phyloP scores from a whole-genome alignment of 129 eudicot genomes.

The Flaveria sonorensis region DNA sequence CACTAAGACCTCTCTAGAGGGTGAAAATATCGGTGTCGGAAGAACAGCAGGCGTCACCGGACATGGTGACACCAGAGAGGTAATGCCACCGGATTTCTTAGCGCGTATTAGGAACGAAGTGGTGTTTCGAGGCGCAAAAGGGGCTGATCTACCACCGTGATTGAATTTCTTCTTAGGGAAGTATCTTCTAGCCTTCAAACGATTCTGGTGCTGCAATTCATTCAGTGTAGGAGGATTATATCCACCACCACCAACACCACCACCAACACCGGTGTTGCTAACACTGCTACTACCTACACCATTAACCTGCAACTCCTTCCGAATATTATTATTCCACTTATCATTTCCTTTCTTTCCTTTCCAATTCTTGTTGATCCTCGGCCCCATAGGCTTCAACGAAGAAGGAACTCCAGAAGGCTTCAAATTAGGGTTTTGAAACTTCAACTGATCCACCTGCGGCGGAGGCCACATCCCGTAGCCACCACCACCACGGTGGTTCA shows the following conservation, averaged over 20 bases:
- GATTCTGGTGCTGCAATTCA: conserved; percentile 75
- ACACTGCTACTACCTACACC: conserved; percentile 18
- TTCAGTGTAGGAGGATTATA: conserved; percentile 71
- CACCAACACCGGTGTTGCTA: conserved; percentile 35
- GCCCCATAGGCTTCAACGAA: conserved; percentile 46
- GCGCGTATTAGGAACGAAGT: conserved; percentile 78
- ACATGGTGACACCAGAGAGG: conserved; percentile 74
- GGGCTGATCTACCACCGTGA: conserved; percentile 53
- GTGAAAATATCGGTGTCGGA: conserved; percentile 79
- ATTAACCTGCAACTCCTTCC: conserved; percentile 20
- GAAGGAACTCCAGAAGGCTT: conserved; percentile 31
- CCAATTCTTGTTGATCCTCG: conserved; percentile 58
- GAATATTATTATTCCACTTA: conserved; percentile 48
- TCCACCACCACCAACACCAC: conserved; percentile 33
- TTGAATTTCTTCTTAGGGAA: conserved; percentile 68
- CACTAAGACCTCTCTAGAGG: conserved; percentile 43
- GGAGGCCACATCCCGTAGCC: conserved; percentile 81
- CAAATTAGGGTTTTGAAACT: conserved; percentile 51
- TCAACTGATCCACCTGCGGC: conserved; percentile 39
- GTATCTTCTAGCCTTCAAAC: conserved; percentile 65
- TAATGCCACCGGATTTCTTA: conserved; percentile 85
- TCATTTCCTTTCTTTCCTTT: conserved; percentile 69
- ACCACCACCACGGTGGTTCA: conserved; percentile 43
- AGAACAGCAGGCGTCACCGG: conserved; percentile 85
- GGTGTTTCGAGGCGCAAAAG: conserved; percentile 87